Evolutionary conservation across 306 rosid genomes (phyloP).

Genomic region (Acacia crassicarpa): DNA sequence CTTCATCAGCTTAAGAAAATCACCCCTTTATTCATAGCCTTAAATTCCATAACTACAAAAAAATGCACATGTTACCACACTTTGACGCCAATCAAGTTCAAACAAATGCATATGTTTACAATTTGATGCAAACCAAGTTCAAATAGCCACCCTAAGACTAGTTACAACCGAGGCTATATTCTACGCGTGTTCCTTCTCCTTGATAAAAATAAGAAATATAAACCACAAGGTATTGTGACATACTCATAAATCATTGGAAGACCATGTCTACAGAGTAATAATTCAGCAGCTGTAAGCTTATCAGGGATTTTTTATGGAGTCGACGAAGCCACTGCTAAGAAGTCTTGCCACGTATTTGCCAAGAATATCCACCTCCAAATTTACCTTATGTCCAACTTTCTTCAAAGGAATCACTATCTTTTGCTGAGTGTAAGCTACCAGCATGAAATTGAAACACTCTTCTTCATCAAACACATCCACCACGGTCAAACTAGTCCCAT

Average conservation of each 20-base stretch:
- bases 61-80: too few relatives aligned
- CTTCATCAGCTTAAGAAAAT: neutral
- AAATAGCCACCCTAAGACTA: neutral
- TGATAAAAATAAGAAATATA: neutral
- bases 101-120: neutral
- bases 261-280: neutral
- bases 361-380: constrained; percentile 89
- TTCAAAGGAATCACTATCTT: constrained; percentile 79
- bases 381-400: constrained; percentile 79
- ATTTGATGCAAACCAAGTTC: neutral
- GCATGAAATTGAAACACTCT: too few relatives aligned
- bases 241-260: neutral
- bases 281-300: constrained; percentile 4
- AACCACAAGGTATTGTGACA: neutral
- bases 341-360: constrained; percentile 96
- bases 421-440: constrained; percentile 81
- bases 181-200: neutral
- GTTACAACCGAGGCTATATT: neutral
- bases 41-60: neutral
- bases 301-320: constrained; percentile 50
- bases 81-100: too few relatives aligned
- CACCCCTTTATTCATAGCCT: neutral
- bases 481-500: too few relatives aligned
- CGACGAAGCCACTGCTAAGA: constrained; percentile 61
- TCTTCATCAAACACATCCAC: too few relatives aligned